phyloP scores from a whole-genome alignment of 371 early-diverging fungal species.

The Mucor piriformis region DNA sequence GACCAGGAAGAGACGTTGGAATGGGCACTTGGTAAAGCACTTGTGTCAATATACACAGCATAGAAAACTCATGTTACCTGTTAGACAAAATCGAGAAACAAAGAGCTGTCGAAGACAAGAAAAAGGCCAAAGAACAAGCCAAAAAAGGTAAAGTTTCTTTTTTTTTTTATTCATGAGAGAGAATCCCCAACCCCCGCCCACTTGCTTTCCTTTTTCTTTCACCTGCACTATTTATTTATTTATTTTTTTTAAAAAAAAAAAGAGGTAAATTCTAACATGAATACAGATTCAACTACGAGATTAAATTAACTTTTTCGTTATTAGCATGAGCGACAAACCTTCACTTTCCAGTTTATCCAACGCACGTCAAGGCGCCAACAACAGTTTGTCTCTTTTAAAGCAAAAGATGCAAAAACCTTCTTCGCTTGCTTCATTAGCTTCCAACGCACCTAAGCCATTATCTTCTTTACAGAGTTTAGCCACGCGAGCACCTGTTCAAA shows the following conservation, averaged over 20 bases:
- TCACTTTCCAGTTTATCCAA: constrained; percentile 20
- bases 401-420: constrained; percentile 26
- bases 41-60: neutral
- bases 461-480: constrained; percentile 37
- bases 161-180: neutral
- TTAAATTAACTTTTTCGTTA: too few species aligned
- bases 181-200: neutral
- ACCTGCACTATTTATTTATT: neutral
- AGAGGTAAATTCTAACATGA: neutral
- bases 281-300: neutral
- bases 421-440: constrained; percentile 10
- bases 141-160: constrained; percentile 23
- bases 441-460: constrained; percentile 5
- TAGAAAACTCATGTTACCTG: neutral
- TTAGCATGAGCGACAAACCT: constrained; percentile 5
- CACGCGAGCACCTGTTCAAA: constrained; percentile 35
- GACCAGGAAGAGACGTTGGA: constrained; percentile 58
- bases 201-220: constrained; percentile 1
- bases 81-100: constrained; percentile 44
- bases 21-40: constrained; percentile 61
- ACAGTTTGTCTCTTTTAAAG: constrained; percentile 16
- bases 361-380: constrained; percentile 11
- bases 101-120: constrained; percentile 47
- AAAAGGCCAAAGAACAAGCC: constrained; percentile 37
- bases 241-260: neutral